phyloP scores from a whole-genome alignment of 768 basidiomycete genomes.

The Mycena alexandri region DNA sequence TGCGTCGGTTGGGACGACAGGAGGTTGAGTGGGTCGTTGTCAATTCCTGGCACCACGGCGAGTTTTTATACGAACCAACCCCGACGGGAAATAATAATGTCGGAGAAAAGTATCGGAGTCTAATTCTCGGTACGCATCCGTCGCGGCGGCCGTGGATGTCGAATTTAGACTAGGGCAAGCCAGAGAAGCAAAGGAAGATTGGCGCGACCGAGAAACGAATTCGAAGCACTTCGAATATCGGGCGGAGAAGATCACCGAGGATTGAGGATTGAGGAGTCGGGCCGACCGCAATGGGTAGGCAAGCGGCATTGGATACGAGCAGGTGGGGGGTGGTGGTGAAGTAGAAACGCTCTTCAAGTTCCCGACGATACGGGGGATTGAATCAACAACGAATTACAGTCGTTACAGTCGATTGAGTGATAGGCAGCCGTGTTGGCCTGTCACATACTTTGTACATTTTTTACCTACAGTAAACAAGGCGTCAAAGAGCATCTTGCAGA shows the following conservation, averaged over 20 bases:
- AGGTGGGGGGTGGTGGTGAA: background rate
- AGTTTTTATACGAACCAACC: slow-evolving; percentile 12
- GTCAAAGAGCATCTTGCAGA: background rate
- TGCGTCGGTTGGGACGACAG: background rate
- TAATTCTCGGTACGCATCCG: background rate
- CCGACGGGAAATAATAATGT: background rate
- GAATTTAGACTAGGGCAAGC: slow-evolving; percentile 20
- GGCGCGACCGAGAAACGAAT: slow-evolving; percentile 24
- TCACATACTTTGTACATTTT: background rate
- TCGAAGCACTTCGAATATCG: slow-evolving; percentile 7
- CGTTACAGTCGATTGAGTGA: background rate
- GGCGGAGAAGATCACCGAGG: background rate
- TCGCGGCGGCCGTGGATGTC: background rate
- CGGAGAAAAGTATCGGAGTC: background rate
- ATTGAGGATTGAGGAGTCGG: background rate
- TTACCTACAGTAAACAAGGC: background rate
- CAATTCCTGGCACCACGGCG: background rate
- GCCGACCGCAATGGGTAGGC: background rate
- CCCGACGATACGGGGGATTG: background rate
- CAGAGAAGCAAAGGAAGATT: slow-evolving; percentile 4
- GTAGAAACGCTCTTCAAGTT: no score
- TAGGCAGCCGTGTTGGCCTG: background rate
- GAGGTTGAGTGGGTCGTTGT: background rate
- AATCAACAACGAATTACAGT: background rate
- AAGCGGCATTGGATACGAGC: background rate